Conservation (phyloP, 1,284 basidiomycete genomes). For the Cryptococcus sp. region DNA sequence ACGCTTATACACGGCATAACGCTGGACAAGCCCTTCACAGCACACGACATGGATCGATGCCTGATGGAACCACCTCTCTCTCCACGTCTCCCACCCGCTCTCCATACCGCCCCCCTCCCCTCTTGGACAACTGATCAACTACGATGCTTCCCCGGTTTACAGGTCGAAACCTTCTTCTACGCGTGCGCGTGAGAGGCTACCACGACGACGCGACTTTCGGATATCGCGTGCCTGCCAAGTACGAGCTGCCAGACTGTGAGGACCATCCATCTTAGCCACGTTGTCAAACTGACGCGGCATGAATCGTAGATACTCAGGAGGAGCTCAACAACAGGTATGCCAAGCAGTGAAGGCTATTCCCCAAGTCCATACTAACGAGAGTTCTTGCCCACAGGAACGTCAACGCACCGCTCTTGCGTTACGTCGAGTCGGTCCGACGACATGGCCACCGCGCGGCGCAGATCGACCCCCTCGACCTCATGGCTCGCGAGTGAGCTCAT, state of each 20-base stretch:
- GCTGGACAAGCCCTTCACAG: too few species aligned
- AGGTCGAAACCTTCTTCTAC: too few species aligned
- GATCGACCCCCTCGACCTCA: constrained; percentile 80
- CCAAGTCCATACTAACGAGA: background rate
- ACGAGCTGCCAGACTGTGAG: constrained; percentile 71
- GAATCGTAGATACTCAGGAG: constrained; percentile 60
- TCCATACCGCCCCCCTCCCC: too few species aligned
- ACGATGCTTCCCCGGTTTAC: too few species aligned
- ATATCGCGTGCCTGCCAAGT: constrained; percentile 64
- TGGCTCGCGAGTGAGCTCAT: constrained; percentile 72
- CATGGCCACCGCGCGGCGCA: constrained; percentile 52
- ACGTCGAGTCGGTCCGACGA: constrained; percentile 74
- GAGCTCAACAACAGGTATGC: constrained; percentile 63
- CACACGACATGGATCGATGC: too few species aligned
- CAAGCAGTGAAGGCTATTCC: background rate
- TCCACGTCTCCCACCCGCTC: too few species aligned
- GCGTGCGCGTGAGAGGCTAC: constrained; percentile 49
- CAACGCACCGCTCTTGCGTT: constrained; percentile 76
- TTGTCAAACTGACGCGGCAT: background rate
- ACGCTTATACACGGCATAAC: too few species aligned
- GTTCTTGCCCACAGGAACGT: constrained; percentile 51
- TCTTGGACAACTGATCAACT: too few species aligned
- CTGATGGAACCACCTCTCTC: too few species aligned
- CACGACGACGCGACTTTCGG: constrained; percentile 77
- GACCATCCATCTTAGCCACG: constrained; percentile 16